These are phyloP conservation scores for Cyclocybe cylindracea DNA, from an alignment of 768 basidiomycete genomes.

Conservation along the genomic window DNA sequence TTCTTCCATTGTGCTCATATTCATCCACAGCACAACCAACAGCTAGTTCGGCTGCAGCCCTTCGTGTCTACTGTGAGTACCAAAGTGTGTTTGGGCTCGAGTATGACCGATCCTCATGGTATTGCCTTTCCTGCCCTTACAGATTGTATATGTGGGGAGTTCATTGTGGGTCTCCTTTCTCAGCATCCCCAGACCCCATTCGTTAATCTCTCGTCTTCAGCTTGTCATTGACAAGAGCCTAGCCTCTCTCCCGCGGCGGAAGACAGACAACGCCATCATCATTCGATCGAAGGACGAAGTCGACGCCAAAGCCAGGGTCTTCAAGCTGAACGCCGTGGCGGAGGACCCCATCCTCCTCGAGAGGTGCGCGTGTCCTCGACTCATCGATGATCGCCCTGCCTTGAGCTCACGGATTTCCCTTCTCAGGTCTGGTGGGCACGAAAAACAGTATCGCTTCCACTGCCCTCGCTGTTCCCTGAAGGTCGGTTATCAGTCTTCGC, in stretches of 20 bases:
- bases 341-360: conserved; percentile 75
- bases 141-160: conserved; percentile 91
- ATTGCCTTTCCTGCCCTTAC: conserved; percentile 12
- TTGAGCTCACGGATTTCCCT: conserved; percentile 1
- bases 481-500: conserved; percentile 76
- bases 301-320: conserved; percentile 61
- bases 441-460: conserved; percentile 72
- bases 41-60: conserved; percentile 72
- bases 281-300: conserved; percentile 72
- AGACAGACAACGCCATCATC: conserved; percentile 79
- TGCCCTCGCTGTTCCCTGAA: conserved; percentile 70
- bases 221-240: conserved; percentile 82
- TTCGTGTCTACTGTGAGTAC: conserved; percentile 79
- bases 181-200: not conserved
- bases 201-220: conserved; percentile 34
- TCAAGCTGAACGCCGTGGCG: conserved; percentile 82
- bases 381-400: not conserved
- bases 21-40: conserved; percentile 66
- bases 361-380: conserved; percentile 49
- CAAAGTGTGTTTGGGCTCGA: conserved; percentile 4
- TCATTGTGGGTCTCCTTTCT: conserved; percentile 58
- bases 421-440: conserved; percentile 63
- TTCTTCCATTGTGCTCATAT: not conserved
- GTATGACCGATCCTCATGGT: not conserved
- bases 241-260: conserved; percentile 65